Evolutionary conservation across 768 basidiomycete genomes (phyloP), one percentile per base, ranked within the genome.

Genomic region (Pisolithus orientalis): DNA sequence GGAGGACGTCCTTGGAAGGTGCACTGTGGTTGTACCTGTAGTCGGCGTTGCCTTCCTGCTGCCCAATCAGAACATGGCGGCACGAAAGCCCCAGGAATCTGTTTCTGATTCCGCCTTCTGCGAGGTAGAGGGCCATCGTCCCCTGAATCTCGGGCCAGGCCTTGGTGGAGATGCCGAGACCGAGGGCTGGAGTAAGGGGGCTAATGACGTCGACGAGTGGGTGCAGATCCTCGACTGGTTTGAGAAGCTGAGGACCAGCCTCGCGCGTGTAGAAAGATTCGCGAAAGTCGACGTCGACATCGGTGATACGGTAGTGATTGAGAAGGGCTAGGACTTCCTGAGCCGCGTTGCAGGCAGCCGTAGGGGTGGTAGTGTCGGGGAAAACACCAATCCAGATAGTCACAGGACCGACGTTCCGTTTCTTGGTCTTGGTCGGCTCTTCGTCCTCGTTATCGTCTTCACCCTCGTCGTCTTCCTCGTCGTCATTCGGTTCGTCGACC

Each of bases 311-410:
- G 60, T 64, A 58, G 45, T 59, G n/a, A 57, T 65, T 54, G 59
- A 75, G 72, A 52, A 70, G 59, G 21, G 44, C 54, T 46, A 65
- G 65, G 59, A 71, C 66, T 44, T 63, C 65, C 27, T 60, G 54
- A 47, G 72, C 46, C 6, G 66, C 62, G 34, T 66, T 51, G 61
- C 44, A 56, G 7, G 73, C 71, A 43, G 47, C 59, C 27, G 57
- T 57, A 53, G 57, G 62, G 57, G 61, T 62, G 64, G 60, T 59
- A 53, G 61, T 59, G 16, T 67, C 65, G 25, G 67, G 67, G 44
- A 58, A 42, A 40, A 74, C 70, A 4, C 72, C 73, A 14, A 75
- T 57, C 74, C 74, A 75, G 49, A 74, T 68, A 7, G 70, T 70
- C 34, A 69, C 58, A 55, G 65, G 64, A 54, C 70, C 54, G 52